These are phyloP conservation scores for Lactuca sativa DNA, from an alignment of 129 eudicot genomes.

Conservation along the genomic window DNA sequence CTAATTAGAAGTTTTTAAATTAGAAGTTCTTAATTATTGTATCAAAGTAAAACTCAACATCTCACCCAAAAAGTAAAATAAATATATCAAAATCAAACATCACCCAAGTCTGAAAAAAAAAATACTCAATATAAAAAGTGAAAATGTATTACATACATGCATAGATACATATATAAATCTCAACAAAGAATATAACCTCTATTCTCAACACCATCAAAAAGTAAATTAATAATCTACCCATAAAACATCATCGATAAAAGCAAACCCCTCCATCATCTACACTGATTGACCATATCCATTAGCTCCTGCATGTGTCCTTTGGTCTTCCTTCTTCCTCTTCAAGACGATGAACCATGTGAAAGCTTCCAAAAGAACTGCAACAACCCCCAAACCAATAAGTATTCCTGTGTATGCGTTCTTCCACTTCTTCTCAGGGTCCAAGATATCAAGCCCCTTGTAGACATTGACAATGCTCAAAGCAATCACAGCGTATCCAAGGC, in stretches of 20 bases:
- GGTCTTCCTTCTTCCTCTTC: conserved; percentile 48
- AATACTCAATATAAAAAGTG: conserved; percentile 22
- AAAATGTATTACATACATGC: conserved; percentile 26
- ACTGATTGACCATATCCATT: conserved; percentile 35
- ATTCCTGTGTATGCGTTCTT: conserved; percentile 68
- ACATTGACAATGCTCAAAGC: conserved; percentile 61
- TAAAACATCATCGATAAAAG: conserved; percentile 8
- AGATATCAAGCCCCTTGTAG: conserved; percentile 71
- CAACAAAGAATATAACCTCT: conserved; percentile 11
- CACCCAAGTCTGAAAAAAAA: not conserved
- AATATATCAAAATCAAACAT: not conserved
- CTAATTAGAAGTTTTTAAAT: too few relatives aligned
- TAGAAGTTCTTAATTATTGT: not conserved
- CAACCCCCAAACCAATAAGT: conserved; percentile 52
- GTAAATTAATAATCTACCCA: conserved; percentile 16
- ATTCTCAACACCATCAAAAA: conserved; percentile 19
- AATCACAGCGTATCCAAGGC: conserved; percentile 58
- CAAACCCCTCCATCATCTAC: not conserved
- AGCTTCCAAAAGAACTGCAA: conserved; percentile 50
- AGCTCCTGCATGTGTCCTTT: conserved; percentile 41
- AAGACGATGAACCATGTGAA: conserved; percentile 67
- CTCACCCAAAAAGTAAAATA: too few relatives aligned
- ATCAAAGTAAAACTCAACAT: too few relatives aligned
- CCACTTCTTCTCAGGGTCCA: conserved; percentile 85
- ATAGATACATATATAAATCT: conserved; percentile 24